phyloP scores from a whole-genome alignment of 768 basidiomycete species.

The Russula foetens region DNA sequence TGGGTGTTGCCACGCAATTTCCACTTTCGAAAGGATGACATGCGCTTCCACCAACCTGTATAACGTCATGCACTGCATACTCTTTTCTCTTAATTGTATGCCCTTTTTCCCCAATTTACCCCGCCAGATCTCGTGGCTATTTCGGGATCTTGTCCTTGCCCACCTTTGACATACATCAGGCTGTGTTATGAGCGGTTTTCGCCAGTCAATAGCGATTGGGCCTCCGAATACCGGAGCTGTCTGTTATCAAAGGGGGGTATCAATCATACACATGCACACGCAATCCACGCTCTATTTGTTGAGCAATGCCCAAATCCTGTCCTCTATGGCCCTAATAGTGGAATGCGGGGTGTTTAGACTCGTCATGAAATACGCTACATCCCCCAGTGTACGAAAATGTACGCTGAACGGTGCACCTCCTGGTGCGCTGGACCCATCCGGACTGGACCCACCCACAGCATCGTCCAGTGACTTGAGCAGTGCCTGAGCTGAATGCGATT shows the following conservation, averaged over 20 bases:
- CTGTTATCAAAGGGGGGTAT: background rate
- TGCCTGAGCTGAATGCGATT: conserved; percentile 54
- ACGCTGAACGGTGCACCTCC: conserved; percentile 56
- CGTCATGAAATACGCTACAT: conserved; percentile 89
- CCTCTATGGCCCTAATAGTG: conserved; percentile 52
- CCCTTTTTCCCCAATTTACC: background rate
- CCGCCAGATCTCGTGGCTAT: background rate
- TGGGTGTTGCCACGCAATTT: background rate
- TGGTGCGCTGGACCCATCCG: conserved; percentile 34
- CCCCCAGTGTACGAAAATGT: conserved; percentile 83
- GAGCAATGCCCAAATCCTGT: conserved; percentile 45
- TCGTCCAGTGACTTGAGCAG: conserved; percentile 45
- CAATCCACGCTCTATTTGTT: background rate
- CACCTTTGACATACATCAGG: background rate
- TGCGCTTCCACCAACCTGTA: background rate
- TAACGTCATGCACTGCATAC: background rate
- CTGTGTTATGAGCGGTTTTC: background rate
- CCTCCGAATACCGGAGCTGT: conserved; percentile 5
- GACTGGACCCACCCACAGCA: conserved; percentile 20
- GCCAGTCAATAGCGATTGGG: conserved; percentile 1
- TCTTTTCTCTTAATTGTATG: background rate
- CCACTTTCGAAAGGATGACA: background rate
- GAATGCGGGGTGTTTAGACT: conserved; percentile 63
- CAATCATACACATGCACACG: background rate
- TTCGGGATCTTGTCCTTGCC: background rate